phyloP scores from a whole-genome alignment of 208 protist genomes.

The Trypanosoma melophagium region DNA sequence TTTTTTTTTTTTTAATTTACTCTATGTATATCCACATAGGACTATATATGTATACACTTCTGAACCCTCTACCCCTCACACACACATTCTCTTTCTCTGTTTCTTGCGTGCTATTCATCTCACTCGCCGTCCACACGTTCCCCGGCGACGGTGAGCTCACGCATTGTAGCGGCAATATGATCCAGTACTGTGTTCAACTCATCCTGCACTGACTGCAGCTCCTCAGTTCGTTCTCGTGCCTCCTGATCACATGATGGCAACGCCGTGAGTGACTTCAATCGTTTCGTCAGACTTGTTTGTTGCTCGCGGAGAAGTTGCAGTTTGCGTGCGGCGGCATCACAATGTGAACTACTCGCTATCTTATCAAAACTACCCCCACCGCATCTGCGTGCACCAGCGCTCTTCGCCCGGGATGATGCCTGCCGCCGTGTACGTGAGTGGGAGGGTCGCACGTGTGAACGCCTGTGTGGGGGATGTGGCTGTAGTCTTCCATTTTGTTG shows the following conservation, averaged over 20 bases:
- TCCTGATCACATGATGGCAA: not conserved
- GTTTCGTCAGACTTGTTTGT: not conserved
- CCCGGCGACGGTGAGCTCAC: not conserved
- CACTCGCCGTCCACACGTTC: no score
- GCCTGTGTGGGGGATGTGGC: no score
- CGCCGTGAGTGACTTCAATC: not conserved
- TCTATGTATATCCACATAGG: no score
- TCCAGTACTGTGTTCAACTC: conserved; percentile 8
- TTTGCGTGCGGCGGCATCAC: not conserved
- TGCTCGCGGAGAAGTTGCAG: not conserved
- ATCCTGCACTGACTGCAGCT: conserved; percentile 2
- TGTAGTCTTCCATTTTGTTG: not conserved
- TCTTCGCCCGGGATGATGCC: not conserved
- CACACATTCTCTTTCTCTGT: no score
- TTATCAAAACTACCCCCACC: not conserved
- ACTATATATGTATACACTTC: no score
- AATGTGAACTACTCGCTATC: not conserved
- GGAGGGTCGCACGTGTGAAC: no score
- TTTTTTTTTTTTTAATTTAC: no score
- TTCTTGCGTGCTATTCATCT: no score
- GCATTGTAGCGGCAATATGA: not conserved
- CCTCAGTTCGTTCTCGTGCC: not conserved
- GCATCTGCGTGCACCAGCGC: not conserved
- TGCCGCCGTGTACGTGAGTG: not conserved
- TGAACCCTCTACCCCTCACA: no score